phyloP scores from a whole-genome alignment of 2,329 filamentous ascomycete species.

The Lecanosticta acicola region DNA sequence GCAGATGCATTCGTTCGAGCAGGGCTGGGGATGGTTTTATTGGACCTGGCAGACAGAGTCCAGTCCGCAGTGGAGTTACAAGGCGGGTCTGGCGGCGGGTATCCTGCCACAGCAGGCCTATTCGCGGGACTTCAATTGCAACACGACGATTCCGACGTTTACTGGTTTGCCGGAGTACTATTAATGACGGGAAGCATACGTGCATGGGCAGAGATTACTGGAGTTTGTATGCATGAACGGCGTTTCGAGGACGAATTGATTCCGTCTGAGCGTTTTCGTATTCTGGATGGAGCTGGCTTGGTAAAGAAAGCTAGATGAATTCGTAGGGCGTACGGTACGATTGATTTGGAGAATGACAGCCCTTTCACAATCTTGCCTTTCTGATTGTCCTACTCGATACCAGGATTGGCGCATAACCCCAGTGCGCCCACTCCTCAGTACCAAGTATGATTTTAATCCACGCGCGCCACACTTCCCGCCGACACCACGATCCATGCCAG shows the following conservation, averaged over 20 bases:
- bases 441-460: slow-evolving; percentile 37
- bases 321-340: no score
- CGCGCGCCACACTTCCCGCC: slow-evolving; percentile 39
- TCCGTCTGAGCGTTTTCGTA: no score
- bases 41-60: slow-evolving; percentile 96
- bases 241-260: no score
- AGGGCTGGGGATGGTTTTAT: slow-evolving; percentile 96
- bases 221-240: no score
- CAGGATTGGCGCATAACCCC: slow-evolving; percentile 44
- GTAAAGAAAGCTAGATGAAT: no score
- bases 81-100: slow-evolving; percentile 68
- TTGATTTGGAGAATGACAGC: no score
- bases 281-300: no score
- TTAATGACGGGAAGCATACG: no score
- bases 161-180: slow-evolving; percentile 43
- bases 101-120: slow-evolving; percentile 60
- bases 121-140: slow-evolving; percentile 41
- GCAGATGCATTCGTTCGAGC: slow-evolving; percentile 92
- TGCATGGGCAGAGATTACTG: no score
- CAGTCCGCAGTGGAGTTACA: slow-evolving; percentile 87
- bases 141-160: slow-evolving; percentile 37
- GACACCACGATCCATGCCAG: slow-evolving; percentile 43
- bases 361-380: no score
- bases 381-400: no score
- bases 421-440: slow-evolving; percentile 46